Percentiles rank a stretch among this genome's conserved stretches.
Conservation (phyloP, 192 early-diverging fungal species). For the Lobulomyces angularis region DNA sequence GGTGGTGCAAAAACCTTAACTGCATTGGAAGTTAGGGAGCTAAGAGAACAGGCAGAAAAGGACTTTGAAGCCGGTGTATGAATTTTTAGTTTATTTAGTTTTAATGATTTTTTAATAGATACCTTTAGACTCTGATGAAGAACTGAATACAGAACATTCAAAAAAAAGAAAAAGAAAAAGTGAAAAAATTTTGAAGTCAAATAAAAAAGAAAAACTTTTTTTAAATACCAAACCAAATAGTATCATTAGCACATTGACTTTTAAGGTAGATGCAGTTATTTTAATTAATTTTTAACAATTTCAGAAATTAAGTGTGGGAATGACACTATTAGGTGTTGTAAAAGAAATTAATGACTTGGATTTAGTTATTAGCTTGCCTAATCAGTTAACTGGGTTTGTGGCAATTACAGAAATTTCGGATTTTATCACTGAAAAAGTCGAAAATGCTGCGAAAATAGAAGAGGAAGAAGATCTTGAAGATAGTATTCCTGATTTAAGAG, state of each 20-base stretch:
- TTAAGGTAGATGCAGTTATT: conserved; percentile 43
- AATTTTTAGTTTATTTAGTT: not conserved
- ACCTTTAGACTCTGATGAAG: not conserved
- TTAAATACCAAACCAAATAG: too few relatives aligned
- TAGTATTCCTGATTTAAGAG: conserved; percentile 51
- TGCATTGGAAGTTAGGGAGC: conserved; percentile 70
- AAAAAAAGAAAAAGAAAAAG: conserved; percentile 30
- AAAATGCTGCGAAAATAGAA: conserved; percentile 47
- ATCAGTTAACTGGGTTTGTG: conserved; percentile 69
- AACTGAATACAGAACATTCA: conserved; percentile 13
- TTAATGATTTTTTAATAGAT: not conserved
- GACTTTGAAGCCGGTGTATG: too few relatives aligned
- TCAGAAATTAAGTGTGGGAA: conserved; percentile 59
- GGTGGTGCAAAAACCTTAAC: conserved; percentile 70
- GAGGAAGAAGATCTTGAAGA: conserved; percentile 40
- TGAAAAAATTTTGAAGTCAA: conserved; percentile 10
- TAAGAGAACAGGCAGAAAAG: conserved; percentile 58
- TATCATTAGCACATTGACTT: conserved; percentile 43
- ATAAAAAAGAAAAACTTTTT: conserved; percentile 20
- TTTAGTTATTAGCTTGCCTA: conserved; percentile 67
- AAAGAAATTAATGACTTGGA: conserved; percentile 71
- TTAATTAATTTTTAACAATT: conserved; percentile 12
- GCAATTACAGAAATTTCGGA: conserved; percentile 80
- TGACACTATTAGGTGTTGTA: conserved; percentile 64
- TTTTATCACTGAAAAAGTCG: conserved; percentile 53